Evolutionary conservation across 108 stramenopile genomes (phyloP), one percentile per base, ranked within the genome.

Genomic region (Hondaea fermentalgiana): DNA sequence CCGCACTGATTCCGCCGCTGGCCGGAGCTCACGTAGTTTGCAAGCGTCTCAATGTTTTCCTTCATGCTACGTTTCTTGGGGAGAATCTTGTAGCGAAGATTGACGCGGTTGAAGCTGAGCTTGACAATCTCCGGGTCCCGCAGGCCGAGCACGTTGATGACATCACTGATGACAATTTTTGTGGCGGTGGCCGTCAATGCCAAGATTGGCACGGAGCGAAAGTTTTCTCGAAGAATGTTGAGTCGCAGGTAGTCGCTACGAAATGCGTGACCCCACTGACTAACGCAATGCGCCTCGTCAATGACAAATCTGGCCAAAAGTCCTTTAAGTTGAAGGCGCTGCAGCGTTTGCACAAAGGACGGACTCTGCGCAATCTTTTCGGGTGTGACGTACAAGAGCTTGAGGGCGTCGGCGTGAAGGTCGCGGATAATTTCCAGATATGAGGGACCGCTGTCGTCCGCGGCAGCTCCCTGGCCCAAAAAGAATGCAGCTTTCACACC

Each of bases 151-250:
- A 47, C 19, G 0, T 10, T 16, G 5, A 88, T 47, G 29, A 89
- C 89, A n/a, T 89, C 89, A 1, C 5, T 14, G 19, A 87, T 88
- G 12, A 98, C 97, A 55, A 96, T 95, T 89, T 97, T 91, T 89
- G 97, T 96, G 23, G 99, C 99, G n/a, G 99, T 99, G 14, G 99
- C 99, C 23, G 99, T 99, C 57, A 99, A 93, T 1, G 98, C 97
- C 95, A 99, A 96, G 44, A 99, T 90, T 8, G 99, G 98, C 5
- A 98, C 96, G 64, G 92, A 93, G n/a, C 97, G 99, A 72, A 96
- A 99, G 17, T 97, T 95, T 43, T 87, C 87, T 58, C 98, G 93
- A 3, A 99, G 91, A 29, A 90, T 69, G 23, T 94, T 93, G 58
- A 99, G 91, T 58, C 95, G 88, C 58, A 95, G 94, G 92, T 99